A percentile compares a stretch with the other conserved stretches of the same genome.
phyloP scores from a whole-genome alignment of 257 asterid species.

The Nicotiana knightiana region DNA sequence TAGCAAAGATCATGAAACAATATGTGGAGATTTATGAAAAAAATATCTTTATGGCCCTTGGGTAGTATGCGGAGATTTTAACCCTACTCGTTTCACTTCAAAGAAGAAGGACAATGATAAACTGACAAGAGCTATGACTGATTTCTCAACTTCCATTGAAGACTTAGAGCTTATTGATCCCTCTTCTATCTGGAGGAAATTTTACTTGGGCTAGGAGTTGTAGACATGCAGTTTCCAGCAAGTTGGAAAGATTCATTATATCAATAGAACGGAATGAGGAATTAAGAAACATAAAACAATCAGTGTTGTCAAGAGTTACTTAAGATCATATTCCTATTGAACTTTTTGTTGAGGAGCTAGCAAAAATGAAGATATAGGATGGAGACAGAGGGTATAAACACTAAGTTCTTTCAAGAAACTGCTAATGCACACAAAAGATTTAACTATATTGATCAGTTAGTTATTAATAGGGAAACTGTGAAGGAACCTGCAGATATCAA shows the following conservation, averaged over 20 bases:
- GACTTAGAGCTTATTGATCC: neutral
- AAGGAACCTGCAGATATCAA: no score
- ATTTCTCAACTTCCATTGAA: neutral
- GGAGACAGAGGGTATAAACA: no score
- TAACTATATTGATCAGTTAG: no score
- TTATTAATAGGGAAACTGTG: no score
- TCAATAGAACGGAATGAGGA: neutral
- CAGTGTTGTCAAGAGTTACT: neutral
- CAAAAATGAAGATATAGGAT: no score
- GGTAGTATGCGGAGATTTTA: no score
- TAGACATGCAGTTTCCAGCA: neutral
- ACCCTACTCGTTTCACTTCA: neutral
- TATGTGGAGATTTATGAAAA: no score
- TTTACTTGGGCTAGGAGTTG: neutral
- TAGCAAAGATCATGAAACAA: no score
- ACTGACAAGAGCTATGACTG: neutral
- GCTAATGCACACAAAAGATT: no score
- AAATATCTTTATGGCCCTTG: no score
- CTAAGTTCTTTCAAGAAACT: no score
- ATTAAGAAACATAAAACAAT: neutral
- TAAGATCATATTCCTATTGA: neutral
- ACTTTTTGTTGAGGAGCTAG: no score
- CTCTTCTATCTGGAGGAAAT: neutral
- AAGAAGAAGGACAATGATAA: neutral
- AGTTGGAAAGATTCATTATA: neutral